Conservation (phyloP, 768 basidiomycete species). For the Collybiopsis confluens region DNA sequence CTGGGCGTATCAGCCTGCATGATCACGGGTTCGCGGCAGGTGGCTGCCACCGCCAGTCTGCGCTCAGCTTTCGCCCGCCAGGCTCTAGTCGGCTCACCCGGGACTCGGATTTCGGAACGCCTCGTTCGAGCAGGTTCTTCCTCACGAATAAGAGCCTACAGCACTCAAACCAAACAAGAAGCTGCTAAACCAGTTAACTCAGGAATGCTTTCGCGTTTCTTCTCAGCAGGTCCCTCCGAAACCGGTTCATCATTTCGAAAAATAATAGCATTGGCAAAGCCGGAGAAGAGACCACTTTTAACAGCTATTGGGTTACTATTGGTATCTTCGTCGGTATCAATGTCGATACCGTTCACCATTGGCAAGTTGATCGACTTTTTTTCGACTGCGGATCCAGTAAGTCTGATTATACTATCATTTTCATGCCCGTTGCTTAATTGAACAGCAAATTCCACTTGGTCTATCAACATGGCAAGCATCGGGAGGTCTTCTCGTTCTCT, state of each 20-base stretch:
- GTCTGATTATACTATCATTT: constrained; percentile 18
- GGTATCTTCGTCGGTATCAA: constrained; percentile 85
- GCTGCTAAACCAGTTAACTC: background rate
- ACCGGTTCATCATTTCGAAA: constrained; percentile 66
- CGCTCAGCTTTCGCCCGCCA: background rate
- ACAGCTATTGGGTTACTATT: constrained; percentile 77
- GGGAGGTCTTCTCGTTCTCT: constrained; percentile 62
- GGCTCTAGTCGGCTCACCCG: background rate
- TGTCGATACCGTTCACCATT: constrained; percentile 91
- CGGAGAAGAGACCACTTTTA: constrained; percentile 73
- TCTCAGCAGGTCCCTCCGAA: constrained; percentile 29
- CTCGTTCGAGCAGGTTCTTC: background rate
- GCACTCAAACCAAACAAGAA: background rate
- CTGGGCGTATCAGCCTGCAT: background rate
- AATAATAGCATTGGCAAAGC: constrained; percentile 73
- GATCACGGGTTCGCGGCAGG: background rate
- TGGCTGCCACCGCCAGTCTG: background rate
- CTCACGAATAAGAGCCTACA: background rate
- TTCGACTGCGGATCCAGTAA: constrained; percentile 63
- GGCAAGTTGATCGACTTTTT: constrained; percentile 96
- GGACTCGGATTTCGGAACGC: too few relatives aligned
- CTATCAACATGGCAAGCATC: constrained; percentile 81
- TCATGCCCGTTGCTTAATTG: constrained; percentile 1
- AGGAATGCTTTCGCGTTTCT: constrained; percentile 19
- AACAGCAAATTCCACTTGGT: constrained; percentile 73